Base-by-base conservation (phyloP, 2,329 filamentous ascomycete species). In the Didymella sp. region DNA sequence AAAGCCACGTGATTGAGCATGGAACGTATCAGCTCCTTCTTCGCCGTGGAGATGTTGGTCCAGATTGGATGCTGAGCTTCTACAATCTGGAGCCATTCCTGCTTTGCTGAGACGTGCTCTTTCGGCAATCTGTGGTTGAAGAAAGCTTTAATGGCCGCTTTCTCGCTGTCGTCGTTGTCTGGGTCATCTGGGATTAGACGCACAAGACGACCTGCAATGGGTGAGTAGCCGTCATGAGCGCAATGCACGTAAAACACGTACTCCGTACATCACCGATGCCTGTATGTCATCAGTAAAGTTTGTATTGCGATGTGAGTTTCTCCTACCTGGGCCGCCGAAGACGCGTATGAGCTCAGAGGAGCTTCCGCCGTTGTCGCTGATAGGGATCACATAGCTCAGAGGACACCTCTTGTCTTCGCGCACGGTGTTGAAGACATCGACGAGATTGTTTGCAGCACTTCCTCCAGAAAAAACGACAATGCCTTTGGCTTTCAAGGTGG, bases 291-390 rank as follows among this genome's bases (percentile, higher is more conserved):
- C 13, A 56, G 53, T 28, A 5, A 15, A 8, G 4, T 5, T n/a
- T 4, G 6, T 6, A 13, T n/a, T 1, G 2, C 24, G 17, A 6
- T 22, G 15, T 8, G 6, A 12, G 35, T 12, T 9, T 15, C 6
- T 44, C 77, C 53, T 78, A 89, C 94, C 94, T 63, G 94, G 94
- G 1, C 95, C 95, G 13, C 94, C 95, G 77, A 98, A 95, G 31
- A 98, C 92, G 31, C 95, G 85, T 64, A 97, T 96, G 69, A 97
- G 81, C 79, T 98, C 94, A 41, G 91, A 96, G 2, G 92, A 96
- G 67, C 91, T 96, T 35, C 94, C 94, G 45, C 94, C 94, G 77
- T 98, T 98, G 78, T 98, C 94, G 63, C 90, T 95, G 73, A 97
- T 96, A 31, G 94, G 94, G 49, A 98, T 96, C 57, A 97, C 87